A percentile compares a stretch with the other conserved stretches of the same genome.
These are phyloP conservation scores for Solanum chaucha DNA, from an alignment of 257 asterid genomes.

Conservation along the genomic window DNA sequence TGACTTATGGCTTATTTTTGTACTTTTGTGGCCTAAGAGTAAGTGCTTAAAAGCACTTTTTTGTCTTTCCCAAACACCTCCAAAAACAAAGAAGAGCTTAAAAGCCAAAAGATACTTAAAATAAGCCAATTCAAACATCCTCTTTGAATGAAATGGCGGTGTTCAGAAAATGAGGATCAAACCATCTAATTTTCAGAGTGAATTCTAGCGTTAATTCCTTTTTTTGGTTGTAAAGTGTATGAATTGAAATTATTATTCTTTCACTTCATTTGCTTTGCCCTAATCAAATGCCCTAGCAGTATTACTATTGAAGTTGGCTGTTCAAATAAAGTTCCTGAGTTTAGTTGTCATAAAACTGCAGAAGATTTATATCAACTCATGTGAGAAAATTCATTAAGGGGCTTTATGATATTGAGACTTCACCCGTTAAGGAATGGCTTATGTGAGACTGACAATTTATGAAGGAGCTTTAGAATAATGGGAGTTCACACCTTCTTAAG, in stretches of 20 bases:
- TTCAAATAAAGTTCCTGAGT: neutral
- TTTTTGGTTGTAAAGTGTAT: neutral
- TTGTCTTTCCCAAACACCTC: neutral
- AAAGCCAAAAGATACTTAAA: neutral
- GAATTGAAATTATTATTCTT: neutral
- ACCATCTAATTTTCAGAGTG: neutral
- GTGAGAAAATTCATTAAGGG: neutral
- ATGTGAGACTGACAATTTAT: neutral
- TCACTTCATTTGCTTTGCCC: neutral
- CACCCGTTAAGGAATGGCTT: neutral
- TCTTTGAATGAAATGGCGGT: neutral
- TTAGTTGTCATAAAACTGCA: neutral
- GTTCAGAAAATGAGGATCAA: neutral
- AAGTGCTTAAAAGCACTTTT: neutral
- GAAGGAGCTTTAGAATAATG: neutral
- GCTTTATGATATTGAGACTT: neutral
- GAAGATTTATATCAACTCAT: neutral
- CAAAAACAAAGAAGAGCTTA: neutral
- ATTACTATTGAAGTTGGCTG: neutral
- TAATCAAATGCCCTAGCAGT: neutral
- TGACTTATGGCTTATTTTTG: neutral
- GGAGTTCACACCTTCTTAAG: neutral
- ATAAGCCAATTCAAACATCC: neutral
- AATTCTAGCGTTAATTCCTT: neutral
- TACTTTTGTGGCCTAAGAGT: neutral